phyloP scores from a whole-genome alignment of 163 green algal species.

The Trebouxia gelatinosa region DNA sequence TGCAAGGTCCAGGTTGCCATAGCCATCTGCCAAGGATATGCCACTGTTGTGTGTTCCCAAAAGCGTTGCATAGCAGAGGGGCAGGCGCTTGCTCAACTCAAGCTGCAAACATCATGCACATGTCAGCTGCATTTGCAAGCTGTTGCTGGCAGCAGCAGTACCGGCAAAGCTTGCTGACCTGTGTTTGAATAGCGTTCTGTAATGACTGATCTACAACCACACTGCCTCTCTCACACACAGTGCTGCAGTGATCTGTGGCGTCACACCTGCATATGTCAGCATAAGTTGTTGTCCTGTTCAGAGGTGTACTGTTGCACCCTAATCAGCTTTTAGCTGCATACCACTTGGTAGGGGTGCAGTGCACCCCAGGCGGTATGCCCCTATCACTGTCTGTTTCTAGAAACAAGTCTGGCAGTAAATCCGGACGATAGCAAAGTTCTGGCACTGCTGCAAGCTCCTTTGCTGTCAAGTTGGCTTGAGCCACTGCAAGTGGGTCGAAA shows the following conservation, averaged over 20 bases:
- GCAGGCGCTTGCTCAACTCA: slow-evolving; percentile 45
- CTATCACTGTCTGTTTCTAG: background rate
- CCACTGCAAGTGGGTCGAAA: background rate
- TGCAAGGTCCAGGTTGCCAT: slow-evolving; percentile 65
- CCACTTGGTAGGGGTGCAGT: slow-evolving; percentile 20
- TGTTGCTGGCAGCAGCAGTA: background rate
- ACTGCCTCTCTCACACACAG: slow-evolving; percentile 60
- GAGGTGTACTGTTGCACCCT: no score
- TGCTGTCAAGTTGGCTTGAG: slow-evolving; percentile 6
- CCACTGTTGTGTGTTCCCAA: slow-evolving; percentile 76
- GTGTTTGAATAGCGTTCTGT: slow-evolving; percentile 45
- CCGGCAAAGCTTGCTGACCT: slow-evolving; percentile 29
- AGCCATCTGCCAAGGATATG: slow-evolving; percentile 78
- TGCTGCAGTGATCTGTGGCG: slow-evolving; percentile 47
- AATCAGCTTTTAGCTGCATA: background rate
- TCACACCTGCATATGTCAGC: slow-evolving; percentile 70
- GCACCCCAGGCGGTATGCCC: slow-evolving; percentile 2
- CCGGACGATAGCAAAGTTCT: slow-evolving; percentile 17
- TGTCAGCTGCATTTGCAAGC: background rate
- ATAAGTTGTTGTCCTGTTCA: background rate
- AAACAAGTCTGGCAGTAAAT: background rate
- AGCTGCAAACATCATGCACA: slow-evolving; percentile 39
- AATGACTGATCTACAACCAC: slow-evolving; percentile 63
- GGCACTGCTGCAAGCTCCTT: background rate
- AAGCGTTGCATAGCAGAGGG: slow-evolving; percentile 62